Evolutionary conservation across 1,284 basidiomycete genomes (phyloP).

Genomic region (Tylopilus orsonianus): DNA sequence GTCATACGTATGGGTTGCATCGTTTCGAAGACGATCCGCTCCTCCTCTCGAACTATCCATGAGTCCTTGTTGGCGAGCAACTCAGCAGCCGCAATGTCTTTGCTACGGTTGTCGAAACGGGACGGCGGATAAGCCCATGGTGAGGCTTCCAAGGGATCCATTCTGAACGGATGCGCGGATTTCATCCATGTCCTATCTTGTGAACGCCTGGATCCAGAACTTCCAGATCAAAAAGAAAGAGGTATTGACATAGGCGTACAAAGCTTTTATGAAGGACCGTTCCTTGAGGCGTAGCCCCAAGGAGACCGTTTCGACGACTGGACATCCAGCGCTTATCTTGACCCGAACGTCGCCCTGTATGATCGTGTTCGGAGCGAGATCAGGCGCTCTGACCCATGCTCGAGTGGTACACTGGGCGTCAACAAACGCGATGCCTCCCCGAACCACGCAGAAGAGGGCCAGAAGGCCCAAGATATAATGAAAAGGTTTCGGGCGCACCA

Average conservation of each 20-base stretch:
- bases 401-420: constrained; percentile 7
- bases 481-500: background rate
- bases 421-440: background rate
- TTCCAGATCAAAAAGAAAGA: too few relatives aligned
- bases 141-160: background rate
- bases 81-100: background rate
- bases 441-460: background rate
- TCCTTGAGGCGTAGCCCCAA: constrained; percentile 26
- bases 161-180: accelerated
- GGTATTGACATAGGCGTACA: too few relatives aligned
- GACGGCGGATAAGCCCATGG: constrained; percentile 1
- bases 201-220: background rate
- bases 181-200: background rate
- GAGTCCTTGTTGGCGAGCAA: constrained; percentile 1
- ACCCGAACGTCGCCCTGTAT: too few relatives aligned
- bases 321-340: constrained; percentile 18
- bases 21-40: constrained; percentile 18
- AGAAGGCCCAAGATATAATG: constrained; percentile 5
- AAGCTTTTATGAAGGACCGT: constrained; percentile 15
- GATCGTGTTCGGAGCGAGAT: constrained; percentile 15
- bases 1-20: background rate
- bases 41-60: constrained; percentile 21
- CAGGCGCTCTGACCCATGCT: constrained; percentile 22
- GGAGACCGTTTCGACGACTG: constrained; percentile 4
- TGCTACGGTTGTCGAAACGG: background rate